Base-by-base conservation (phyloP, 108 stramenopile genomes). In the Seminavis robusta region DNA sequence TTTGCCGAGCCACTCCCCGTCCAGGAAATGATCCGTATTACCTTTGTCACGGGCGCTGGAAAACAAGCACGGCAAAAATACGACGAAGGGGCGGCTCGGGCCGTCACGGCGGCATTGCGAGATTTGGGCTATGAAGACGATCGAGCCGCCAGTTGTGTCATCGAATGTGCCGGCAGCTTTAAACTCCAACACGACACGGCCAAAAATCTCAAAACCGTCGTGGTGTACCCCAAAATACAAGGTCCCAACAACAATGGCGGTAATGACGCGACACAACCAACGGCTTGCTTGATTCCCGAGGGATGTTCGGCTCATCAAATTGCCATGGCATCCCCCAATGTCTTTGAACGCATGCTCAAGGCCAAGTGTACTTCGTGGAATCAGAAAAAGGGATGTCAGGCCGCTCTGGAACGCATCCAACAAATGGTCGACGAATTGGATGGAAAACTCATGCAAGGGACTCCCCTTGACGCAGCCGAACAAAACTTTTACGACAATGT, bases 151-250 rank as follows among this genome's bases (percentile, higher is more conserved):
- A 80, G 86, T 28, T 83, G 88, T 44, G 74, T 85, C 2, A 38
- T 65, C 5, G 92, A 93, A 55, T 92, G 88, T 52, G 94, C 66
- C 26, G 97, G 95, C 19, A 72, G 74, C 8, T 97, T 88, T 65
- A 97, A 97, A 72, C 47, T 72, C 36, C 97, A 97, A 65, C 97
- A 97, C 66, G 97, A 97, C 64, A 96, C 95, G 15, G 95, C 91
- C 9, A 94, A 95, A 70, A 97, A 95, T 54, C 50, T 95, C 19
- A 89, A 93, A 47, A 94, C 94, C 13, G 89, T 94, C 8, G 89
- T 95, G 27, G 95, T 97, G 2, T 96, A 95, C 73, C 97, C 97
- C 0, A 67, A 58, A 27, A 68, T 90, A 7, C 56, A 31, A n/a
- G 67, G 51, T 9, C 36, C 47, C 27, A 56, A 56, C 21, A 38